A percentile compares a stretch with the other conserved stretches of the same genome.
Evolutionary conservation across 352 stramenopile species (phyloP).

Genomic region (Phytophthora syringae): DNA sequence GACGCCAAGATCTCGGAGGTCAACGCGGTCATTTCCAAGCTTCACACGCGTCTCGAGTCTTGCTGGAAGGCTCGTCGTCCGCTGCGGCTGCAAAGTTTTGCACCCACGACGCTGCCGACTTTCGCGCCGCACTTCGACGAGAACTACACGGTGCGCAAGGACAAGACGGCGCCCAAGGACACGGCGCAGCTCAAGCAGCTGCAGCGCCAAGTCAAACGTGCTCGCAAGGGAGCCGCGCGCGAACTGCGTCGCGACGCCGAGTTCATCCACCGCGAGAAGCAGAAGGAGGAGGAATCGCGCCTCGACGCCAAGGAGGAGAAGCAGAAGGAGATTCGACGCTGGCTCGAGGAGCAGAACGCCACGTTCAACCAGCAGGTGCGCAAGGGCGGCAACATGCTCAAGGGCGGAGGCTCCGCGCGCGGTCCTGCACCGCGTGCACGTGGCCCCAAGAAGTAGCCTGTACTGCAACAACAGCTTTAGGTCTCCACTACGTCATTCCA

Average conservation of each 20-base stretch:
- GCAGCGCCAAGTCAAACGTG: slow-evolving; percentile 96
- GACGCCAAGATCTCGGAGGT: slow-evolving; percentile 22
- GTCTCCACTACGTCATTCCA: too few relatives aligned
- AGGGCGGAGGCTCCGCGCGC: slow-evolving; percentile 87
- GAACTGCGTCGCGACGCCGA: slow-evolving; percentile 94
- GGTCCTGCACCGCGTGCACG: slow-evolving; percentile 69
- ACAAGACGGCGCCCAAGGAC: slow-evolving; percentile 86
- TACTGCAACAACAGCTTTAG: neutral
- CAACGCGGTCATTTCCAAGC: slow-evolving; percentile 50
- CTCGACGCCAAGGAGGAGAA: slow-evolving; percentile 88
- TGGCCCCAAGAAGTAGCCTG: slow-evolving; percentile 51
- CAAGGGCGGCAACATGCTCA: slow-evolving; percentile 95
- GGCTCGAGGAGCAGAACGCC: slow-evolving; percentile 96
- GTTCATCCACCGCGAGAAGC: slow-evolving; percentile 94
- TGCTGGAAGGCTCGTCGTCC: slow-evolving; percentile 62
- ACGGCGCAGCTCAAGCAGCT: slow-evolving; percentile 91
- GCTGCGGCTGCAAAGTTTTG: slow-evolving; percentile 81
- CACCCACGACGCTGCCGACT: slow-evolving; percentile 69
- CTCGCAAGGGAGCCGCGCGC: slow-evolving; percentile 95
- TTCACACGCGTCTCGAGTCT: slow-evolving; percentile 51
- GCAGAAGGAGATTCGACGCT: slow-evolving; percentile 95
- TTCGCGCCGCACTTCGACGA: slow-evolving; percentile 92
- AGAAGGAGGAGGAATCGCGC: slow-evolving; percentile 85
- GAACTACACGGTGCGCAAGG: slow-evolving; percentile 93
- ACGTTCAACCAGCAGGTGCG: slow-evolving; percentile 98